Percentiles rank a stretch among this genome's conserved stretches.
Conservation (phyloP, 2,329 filamentous ascomycete species). For the Bipolaris oryzae region DNA sequence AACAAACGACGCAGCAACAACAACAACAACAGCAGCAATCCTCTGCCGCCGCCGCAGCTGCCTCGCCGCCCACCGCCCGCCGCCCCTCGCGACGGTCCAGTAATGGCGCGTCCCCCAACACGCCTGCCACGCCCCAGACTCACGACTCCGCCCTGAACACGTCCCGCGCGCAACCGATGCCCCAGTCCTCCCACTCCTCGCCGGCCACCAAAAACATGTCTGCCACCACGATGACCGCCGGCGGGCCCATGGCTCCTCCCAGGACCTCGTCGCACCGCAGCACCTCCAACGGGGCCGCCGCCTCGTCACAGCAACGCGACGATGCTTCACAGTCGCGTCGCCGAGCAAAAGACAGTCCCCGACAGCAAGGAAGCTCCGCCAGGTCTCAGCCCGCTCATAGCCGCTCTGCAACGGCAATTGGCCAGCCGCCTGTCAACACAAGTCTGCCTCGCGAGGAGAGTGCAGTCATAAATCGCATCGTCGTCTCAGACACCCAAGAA, state of each 20-base stretch:
- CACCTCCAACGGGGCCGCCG: constrained; percentile 36
- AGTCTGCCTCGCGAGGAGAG: constrained; percentile 75
- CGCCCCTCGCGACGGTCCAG: constrained; percentile 45
- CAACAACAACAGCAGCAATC: not conserved
- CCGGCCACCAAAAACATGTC: constrained; percentile 55
- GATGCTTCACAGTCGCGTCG: constrained; percentile 52
- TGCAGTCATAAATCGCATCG: constrained; percentile 76
- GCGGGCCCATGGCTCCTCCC: constrained; percentile 73
- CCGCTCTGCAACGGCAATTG: constrained; percentile 57
- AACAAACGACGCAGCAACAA: constrained; percentile 14
- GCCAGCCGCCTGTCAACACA: constrained; percentile 58
- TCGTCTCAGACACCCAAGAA: constrained; percentile 76
- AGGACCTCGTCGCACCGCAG: constrained; percentile 77
- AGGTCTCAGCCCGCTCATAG: constrained; percentile 50
- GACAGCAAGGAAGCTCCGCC: constrained; percentile 36
- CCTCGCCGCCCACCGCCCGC: constrained; percentile 46
- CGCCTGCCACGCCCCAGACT: constrained; percentile 44
- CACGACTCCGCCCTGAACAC: constrained; percentile 47
- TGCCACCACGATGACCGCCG: constrained; percentile 59
- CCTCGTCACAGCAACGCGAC: constrained; percentile 37
- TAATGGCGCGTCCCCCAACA: constrained; percentile 51
- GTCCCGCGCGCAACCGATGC: constrained; percentile 50
- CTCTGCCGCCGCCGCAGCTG: constrained; percentile 24
- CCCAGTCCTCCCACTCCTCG: constrained; percentile 45
- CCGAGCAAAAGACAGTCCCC: constrained; percentile 55